phyloP scores from a whole-genome alignment of 75 land plant species.

The Cryptomeria japonica region DNA sequence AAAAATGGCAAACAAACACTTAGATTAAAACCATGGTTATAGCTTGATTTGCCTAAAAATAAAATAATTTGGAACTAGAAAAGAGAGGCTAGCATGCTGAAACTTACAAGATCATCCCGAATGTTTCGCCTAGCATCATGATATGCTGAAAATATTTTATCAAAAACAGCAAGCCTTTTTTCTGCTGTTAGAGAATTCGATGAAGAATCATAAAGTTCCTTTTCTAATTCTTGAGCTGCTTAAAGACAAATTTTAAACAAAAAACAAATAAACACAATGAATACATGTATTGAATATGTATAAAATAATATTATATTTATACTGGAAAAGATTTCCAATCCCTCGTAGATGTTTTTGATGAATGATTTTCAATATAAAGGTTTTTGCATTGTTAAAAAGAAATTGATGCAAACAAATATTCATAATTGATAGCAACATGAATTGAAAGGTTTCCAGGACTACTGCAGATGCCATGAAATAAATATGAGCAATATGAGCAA shows the following conservation, averaged over 20 bases:
- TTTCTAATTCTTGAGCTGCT: slow-evolving; percentile 93
- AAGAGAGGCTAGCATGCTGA: background rate
- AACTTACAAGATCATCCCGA: slow-evolving; percentile 85
- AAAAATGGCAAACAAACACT: background rate
- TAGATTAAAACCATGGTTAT: background rate
- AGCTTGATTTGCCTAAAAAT: background rate
- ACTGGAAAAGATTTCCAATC: background rate
- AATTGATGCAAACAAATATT: background rate
- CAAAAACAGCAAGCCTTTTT: slow-evolving; percentile 73
- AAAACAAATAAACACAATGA: background rate
- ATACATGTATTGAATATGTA: background rate
- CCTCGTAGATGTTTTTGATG: background rate
- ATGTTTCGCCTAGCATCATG: slow-evolving; percentile 91
- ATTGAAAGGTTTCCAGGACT: background rate
- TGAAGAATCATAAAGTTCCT: slow-evolving; percentile 56
- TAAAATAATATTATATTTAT: background rate
- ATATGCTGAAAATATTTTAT: slow-evolving; percentile 87
- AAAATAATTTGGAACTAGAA: background rate
- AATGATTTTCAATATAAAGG: background rate
- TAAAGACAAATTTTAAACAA: slow-evolving; percentile 7
- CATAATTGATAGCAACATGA: background rate
- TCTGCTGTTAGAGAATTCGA: slow-evolving; percentile 64
- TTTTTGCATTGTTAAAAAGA: background rate
- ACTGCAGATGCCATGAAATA: background rate
- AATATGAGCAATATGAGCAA: background rate